Conservation (phyloP, 371 early-diverging fungal species). For the Chytridium lagenaria region DNA sequence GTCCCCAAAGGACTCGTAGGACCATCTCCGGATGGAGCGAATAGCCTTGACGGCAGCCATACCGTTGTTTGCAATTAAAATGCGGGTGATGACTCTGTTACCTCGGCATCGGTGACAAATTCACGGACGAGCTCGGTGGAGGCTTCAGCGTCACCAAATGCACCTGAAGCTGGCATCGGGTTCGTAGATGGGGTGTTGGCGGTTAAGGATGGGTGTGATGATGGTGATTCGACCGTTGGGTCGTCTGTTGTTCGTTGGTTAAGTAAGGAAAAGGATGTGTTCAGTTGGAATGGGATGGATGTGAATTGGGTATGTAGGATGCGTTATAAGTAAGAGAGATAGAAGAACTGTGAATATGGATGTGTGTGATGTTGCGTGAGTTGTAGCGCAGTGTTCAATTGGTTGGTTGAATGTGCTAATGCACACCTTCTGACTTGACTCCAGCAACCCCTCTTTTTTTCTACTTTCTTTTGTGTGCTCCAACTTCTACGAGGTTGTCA, state of each 20-base stretch:
- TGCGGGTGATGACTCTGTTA: slow-evolving; percentile 50
- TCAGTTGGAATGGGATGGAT: not conserved
- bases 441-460: too few species aligned
- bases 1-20: slow-evolving; percentile 97
- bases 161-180: not conserved
- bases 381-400: too few species aligned
- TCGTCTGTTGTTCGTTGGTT: slow-evolving; percentile 5
- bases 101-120: slow-evolving; percentile 46
- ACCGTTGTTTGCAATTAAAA: slow-evolving; percentile 99
- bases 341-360: too few species aligned
- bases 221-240: not conserved
- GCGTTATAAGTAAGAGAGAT: too few species aligned
- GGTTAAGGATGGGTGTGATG: not conserved
- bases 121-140: slow-evolving; percentile 41
- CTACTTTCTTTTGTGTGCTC: too few species aligned
- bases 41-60: slow-evolving; percentile 99
- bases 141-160: slow-evolving; percentile 1
- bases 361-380: too few species aligned
- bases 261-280: too few species aligned
- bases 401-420: not conserved
- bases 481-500: too few species aligned
- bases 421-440: too few species aligned
- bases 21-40: slow-evolving; percentile 96
- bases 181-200: not conserved
- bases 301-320: not conserved